Base-by-base conservation (phyloP, 148 eudicot genomes). In the Chenopodium formosanum region DNA sequence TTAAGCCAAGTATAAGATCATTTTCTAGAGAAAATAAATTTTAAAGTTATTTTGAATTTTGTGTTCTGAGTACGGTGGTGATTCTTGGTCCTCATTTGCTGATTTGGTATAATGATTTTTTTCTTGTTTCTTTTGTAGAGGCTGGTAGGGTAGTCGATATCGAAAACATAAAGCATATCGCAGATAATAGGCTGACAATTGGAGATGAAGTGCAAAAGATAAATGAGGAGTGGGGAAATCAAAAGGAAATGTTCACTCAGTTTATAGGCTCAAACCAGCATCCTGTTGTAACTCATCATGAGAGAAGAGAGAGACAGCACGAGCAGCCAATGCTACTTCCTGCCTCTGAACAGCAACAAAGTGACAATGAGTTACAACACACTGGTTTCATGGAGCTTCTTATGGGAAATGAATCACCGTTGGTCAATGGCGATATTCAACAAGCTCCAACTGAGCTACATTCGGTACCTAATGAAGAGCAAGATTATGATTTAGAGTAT, bases 101-200 rank as follows among this genome's bases (percentile, higher is more conserved):
- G 9, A 79, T 22, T 72, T 81, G n/a, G 22, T 71, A 12, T 64
- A 16, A 32, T 9, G 8, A 25, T 78, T 23, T 40, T 62, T 34
- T 47, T 74, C 32, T 32, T 79, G 75, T 32, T 32, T 68, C 73
- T 25, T 29, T 31, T 70, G 22, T 14, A 62, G 98, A 90, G 86
- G 97, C 97, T 52, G 80, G 91, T 44, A 75, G 82, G 72, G 67
- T 82, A 84, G 87, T 93, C 75, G 89, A 90, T 81, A 88, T 91
- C n/a, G 75, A 89, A 82, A 81, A 90, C 78, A 84, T 94, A 73
- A 86, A 84, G 86, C 98, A 94, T 86, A 88, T 93, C 72, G 90
- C 92, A 75, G 92, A 85, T 78, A 76, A 82, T 11, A 73, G 80
- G 82, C 82, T 70, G 71, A 87, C 90, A 75, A 83, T 91, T 25